These are phyloP conservation scores for Avicennia marina DNA, from an alignment of 257 asterid species.

Conservation along the genomic window DNA sequence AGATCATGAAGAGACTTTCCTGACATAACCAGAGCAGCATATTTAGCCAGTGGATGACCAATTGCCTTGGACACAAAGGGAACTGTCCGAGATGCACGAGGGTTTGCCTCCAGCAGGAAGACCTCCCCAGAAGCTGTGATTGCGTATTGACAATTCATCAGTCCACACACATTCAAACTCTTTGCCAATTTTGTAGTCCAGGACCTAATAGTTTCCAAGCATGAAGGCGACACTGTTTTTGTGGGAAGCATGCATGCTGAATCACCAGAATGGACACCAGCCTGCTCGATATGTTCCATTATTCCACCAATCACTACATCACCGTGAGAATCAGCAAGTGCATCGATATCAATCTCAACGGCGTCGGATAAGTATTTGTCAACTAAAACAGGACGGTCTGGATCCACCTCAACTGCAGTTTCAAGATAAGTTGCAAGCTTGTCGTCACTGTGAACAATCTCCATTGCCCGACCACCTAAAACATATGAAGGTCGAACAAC, in stretches of 20 bases:
- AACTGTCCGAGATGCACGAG: constrained; percentile 92
- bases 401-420: constrained; percentile 94
- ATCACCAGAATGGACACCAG: constrained; percentile 96
- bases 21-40: constrained; percentile 94
- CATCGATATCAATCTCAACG: constrained; percentile 81
- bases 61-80: constrained; percentile 97
- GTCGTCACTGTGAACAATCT: constrained; percentile 91
- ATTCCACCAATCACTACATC: constrained; percentile 97
- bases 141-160: constrained; percentile 96
- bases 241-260: constrained; percentile 98
- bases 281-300: constrained; percentile 99
- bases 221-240: constrained; percentile 55
- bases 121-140: constrained; percentile 80
- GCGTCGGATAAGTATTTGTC: constrained; percentile 91
- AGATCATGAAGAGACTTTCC: constrained; percentile 77
- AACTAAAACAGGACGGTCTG: constrained; percentile 87
- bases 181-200: constrained; percentile 89
- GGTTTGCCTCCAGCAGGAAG: constrained; percentile 92
- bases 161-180: constrained; percentile 74
- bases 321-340: constrained; percentile 74
- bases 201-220: constrained; percentile 70
- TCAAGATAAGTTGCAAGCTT: constrained; percentile 74
- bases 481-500: constrained; percentile 98
- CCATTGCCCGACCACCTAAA: constrained; percentile 98
- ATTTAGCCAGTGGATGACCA: constrained; percentile 92